Conservation (phyloP, 805 yeast genomes). For the Ogataea corticis region DNA sequence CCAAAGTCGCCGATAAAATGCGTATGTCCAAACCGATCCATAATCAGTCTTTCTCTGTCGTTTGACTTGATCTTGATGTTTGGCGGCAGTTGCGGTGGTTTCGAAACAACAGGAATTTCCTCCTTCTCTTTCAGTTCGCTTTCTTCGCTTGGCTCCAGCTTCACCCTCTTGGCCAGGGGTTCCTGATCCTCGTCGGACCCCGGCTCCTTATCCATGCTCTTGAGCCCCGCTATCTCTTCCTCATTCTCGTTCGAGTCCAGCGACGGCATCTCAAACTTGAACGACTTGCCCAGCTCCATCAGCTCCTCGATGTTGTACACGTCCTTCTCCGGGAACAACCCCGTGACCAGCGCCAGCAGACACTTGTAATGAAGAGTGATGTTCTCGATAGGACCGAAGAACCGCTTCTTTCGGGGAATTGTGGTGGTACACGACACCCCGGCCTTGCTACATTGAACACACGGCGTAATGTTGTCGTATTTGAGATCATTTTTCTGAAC, state of each 20-base stretch:
- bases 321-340: slow-evolving; percentile 46
- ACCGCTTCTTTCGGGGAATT: slow-evolving; percentile 42
- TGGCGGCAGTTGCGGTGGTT: slow-evolving; percentile 21
- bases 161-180: background rate
- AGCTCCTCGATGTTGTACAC: slow-evolving; percentile 43
- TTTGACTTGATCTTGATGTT: slow-evolving; percentile 22
- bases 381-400: slow-evolving; percentile 44
- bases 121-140: background rate
- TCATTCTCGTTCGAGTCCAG: slow-evolving; percentile 14
- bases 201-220: slow-evolving; percentile 4
- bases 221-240: slow-evolving; percentile 16
- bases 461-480: slow-evolving; percentile 41
- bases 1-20: slow-evolving; percentile 50
- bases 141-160: slow-evolving; percentile 2
- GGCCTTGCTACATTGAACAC: slow-evolving; percentile 39
- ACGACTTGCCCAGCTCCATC: slow-evolving; percentile 37
- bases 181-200: slow-evolving; percentile 1
- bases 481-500: slow-evolving; percentile 33
- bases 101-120: background rate
- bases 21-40: slow-evolving; percentile 46
- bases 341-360: slow-evolving; percentile 38
- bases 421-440: slow-evolving; percentile 43
- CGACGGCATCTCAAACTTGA: slow-evolving; percentile 38
- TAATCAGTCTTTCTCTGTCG: slow-evolving; percentile 39
- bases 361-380: slow-evolving; percentile 45